A percentile compares a stretch with the other conserved stretches of the same genome.
phyloP scores from a whole-genome alignment of 108 stramenopile species.

The Nitzschia putrida region DNA sequence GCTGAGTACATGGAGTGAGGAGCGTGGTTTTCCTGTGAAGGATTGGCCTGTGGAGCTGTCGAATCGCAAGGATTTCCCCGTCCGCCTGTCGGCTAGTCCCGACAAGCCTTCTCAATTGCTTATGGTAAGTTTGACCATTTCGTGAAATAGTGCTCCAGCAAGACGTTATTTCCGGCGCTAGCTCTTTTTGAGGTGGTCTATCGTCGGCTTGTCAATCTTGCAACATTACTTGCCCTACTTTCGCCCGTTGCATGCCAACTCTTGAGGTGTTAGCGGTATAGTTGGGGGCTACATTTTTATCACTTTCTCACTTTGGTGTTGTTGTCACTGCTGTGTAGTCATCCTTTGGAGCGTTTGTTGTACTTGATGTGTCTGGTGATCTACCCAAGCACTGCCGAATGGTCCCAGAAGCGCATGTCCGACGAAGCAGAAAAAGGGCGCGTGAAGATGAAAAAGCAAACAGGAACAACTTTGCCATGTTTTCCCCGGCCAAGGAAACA shows the following conservation, averaged over 20 bases:
- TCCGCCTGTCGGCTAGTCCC: constrained; percentile 55
- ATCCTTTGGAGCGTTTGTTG: constrained; percentile 72
- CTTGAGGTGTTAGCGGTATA: constrained; percentile 44
- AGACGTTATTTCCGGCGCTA: constrained; percentile 41
- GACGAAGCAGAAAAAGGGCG: constrained; percentile 31
- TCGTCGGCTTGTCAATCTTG: constrained; percentile 66
- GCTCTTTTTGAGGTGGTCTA: constrained; percentile 13
- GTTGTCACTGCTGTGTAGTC: constrained; percentile 39
- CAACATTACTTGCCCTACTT: constrained; percentile 42
- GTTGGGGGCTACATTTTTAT: constrained; percentile 41
- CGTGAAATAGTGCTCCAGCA: constrained; percentile 10
- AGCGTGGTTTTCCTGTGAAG: constrained; percentile 61
- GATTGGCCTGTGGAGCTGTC: constrained; percentile 61
- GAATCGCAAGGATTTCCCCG: constrained; percentile 56
- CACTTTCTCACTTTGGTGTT: not conserved
- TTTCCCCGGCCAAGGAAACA: constrained; percentile 2
- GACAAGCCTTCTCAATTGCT: constrained; percentile 53
- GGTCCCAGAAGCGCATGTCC: constrained; percentile 65
- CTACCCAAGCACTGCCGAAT: constrained; percentile 58
- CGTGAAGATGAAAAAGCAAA: constrained; percentile 7
- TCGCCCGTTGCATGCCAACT: constrained; percentile 42
- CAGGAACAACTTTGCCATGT: constrained; percentile 10
- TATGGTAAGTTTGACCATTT: constrained; percentile 56
- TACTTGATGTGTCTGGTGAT: constrained; percentile 56
- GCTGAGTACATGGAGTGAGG: constrained; percentile 72